Percentiles rank a stretch among this genome's conserved stretches.
phyloP scores from a whole-genome alignment of 2,329 filamentous ascomycete species.

The Leptosphaerulina australis region DNA sequence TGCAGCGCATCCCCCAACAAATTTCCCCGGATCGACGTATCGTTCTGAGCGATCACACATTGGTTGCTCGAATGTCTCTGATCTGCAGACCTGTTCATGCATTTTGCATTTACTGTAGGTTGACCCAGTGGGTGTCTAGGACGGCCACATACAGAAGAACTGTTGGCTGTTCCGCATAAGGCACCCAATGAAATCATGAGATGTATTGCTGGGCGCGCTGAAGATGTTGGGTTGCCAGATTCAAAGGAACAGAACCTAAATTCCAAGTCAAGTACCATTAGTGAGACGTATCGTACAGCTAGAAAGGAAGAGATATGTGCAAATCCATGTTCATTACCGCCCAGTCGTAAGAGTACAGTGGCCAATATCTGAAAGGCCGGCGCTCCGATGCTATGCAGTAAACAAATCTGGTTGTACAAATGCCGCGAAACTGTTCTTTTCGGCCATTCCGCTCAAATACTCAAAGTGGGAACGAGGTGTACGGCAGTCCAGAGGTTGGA shows the following conservation, averaged over 20 bases:
- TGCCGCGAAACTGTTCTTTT: constrained; percentile 33
- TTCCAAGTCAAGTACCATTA: too few relatives aligned
- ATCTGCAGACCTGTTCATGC: too few relatives aligned
- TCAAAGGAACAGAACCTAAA: too few relatives aligned
- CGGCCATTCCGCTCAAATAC: constrained; percentile 33
- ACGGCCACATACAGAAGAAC: too few relatives aligned
- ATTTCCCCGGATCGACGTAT: constrained; percentile 35
- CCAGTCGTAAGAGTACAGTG: constrained; percentile 38
- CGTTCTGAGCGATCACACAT: constrained; percentile 15
- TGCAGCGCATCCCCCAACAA: constrained; percentile 31
- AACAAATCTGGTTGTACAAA: constrained; percentile 42
- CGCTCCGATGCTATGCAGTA: constrained; percentile 49
- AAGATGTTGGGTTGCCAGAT: too few relatives aligned
- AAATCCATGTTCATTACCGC: constrained; percentile 20
- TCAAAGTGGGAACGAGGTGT: constrained; percentile 25
- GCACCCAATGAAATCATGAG: too few relatives aligned
- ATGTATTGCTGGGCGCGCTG: too few relatives aligned
- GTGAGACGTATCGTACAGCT: not conserved
- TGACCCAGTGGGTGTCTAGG: too few relatives aligned
- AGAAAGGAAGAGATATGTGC: not conserved
- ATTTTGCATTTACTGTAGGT: too few relatives aligned
- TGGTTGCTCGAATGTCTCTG: too few relatives aligned
- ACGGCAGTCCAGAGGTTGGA: constrained; percentile 20
- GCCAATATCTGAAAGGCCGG: constrained; percentile 39
- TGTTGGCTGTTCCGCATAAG: too few relatives aligned